phyloP scores from a whole-genome alignment of 164 flowering plant species.

The Taxillus chinensis region DNA sequence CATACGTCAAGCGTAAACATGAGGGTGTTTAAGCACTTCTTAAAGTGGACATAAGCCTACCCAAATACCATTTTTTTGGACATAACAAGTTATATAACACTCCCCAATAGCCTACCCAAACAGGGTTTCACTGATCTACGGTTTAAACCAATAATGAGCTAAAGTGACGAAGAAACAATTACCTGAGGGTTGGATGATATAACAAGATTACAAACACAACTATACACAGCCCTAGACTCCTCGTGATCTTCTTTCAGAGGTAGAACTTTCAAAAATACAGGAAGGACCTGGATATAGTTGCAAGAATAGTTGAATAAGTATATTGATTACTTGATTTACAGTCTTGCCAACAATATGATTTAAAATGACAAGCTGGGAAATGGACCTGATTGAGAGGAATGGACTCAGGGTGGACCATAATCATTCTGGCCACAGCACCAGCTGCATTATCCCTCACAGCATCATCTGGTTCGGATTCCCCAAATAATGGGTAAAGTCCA shows the following conservation, averaged over 20 bases:
- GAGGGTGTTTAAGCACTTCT: too few species aligned
- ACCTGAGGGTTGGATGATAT: conserved; percentile 84
- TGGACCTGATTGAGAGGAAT: conserved; percentile 82
- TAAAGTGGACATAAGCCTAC: too few species aligned
- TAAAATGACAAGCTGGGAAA: not conserved
- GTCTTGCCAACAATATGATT: not conserved
- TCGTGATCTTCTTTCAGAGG: conserved; percentile 90
- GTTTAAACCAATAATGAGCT: too few species aligned
- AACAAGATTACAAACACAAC: conserved; percentile 73
- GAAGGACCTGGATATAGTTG: conserved; percentile 54
- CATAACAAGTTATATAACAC: too few species aligned
- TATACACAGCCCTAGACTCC: conserved; percentile 83
- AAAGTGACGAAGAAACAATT: not conserved
- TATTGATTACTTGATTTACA: not conserved
- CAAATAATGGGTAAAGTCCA: conserved; percentile 79
- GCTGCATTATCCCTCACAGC: conserved; percentile 99
- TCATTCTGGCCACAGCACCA: conserved; percentile 97
- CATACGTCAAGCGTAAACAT: too few species aligned
- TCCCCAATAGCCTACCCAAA: too few species aligned
- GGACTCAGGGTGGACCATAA: conserved; percentile 78
- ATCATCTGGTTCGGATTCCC: conserved; percentile 84
- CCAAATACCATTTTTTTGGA: too few species aligned
- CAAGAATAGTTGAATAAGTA: not conserved
- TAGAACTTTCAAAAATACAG: conserved; percentile 75
- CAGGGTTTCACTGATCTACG: too few species aligned